Base-by-base conservation (phyloP, 306 rosid species). In the Quercus berberidifolia region DNA sequence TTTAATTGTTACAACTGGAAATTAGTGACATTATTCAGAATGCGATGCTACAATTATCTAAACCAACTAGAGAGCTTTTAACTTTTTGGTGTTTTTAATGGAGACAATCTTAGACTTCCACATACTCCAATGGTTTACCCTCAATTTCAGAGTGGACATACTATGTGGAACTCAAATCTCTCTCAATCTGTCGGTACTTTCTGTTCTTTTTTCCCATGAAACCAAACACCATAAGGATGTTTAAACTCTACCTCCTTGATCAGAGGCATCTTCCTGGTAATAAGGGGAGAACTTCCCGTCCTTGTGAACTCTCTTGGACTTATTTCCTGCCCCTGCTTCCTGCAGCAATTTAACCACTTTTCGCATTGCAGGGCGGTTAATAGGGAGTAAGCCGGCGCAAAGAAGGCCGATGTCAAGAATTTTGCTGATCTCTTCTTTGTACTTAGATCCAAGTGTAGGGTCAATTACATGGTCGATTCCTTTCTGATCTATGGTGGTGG, bases 301-400 rank as follows among this genome's bases (percentile, higher is more conserved):
- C 74, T 71, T 82, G 21, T 56, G 76, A 33, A 23, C 69, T 43
- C 81, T 80, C 74, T 56, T 79, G 73, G 89, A 63, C 72, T 81
- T 87, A 75, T 74, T 60, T 72, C 74, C 85, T 51, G 78, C 12
- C 21, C 81, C 71, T 33, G 80, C 85, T 82, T 90, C 95, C 25
- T 87, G 88, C 64, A 92, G 78, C 89, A 89, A 76, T 77, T 85
- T 92, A 74, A 90, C 97, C 75, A 92, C 93, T 15, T 75, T 86
- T 30, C 95, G 83, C 95, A 92, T 92, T 11, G 97, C 86, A 23
- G 97, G 97, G 2, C 97, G 89, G 19, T 76, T 85, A 70, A 90
- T 83, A 59, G 97, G 95, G 35, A 87, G 89, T 25, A 83, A 31
- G 74, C 74, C 85, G 1, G 91, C 85, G 87, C 97, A 92, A 21